Evolutionary conservation across 2,329 filamentous ascomycete genomes (phyloP).

Genomic region (Penicillium concentricum): DNA sequence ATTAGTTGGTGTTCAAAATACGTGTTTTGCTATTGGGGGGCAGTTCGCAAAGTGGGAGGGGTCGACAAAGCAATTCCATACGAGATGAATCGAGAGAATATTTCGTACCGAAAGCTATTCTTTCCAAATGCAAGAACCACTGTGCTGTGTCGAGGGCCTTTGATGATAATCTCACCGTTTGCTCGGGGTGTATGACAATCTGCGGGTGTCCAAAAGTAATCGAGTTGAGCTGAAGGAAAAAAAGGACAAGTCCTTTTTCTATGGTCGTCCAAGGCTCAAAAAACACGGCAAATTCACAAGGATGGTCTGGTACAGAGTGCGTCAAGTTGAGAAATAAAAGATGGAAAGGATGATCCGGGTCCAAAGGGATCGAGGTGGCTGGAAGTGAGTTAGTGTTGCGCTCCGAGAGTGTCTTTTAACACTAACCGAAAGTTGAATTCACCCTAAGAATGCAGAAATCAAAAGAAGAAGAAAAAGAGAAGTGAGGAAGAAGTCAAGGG

Average conservation of each 20-base stretch:
- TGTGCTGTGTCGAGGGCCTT: background rate
- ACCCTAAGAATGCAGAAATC: constrained; percentile 15
- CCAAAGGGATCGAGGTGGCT: constrained; percentile 39
- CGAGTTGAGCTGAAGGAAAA: constrained; percentile 5
- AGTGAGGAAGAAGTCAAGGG: constrained; percentile 27
- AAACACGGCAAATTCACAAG: constrained; percentile 16
- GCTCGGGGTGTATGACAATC: constrained; percentile 11
- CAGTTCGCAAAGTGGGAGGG: constrained; percentile 15
- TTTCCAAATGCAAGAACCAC: background rate
- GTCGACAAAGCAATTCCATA: constrained; percentile 17
- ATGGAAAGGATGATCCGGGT: constrained; percentile 24
- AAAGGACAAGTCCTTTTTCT: constrained; percentile 6
- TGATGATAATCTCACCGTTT: constrained; percentile 2
- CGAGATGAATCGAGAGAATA: background rate
- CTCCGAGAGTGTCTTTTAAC: constrained; percentile 1
- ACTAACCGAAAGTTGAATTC: constrained; percentile 13
- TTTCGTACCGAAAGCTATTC: background rate
- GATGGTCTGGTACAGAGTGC: constrained; percentile 16
- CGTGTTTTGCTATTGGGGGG: constrained; percentile 5
- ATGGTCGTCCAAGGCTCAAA: constrained; percentile 16
- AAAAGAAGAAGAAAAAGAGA: constrained; percentile 20
- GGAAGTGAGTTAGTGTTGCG: constrained; percentile 28
- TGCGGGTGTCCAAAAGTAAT: constrained; percentile 16
- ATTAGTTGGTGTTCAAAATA: constrained; percentile 11
- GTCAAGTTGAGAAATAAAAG: constrained; percentile 22